These are phyloP conservation scores for Macrolepiota dolichaula DNA, from an alignment of 768 basidiomycete genomes.

Conservation along the genomic window DNA sequence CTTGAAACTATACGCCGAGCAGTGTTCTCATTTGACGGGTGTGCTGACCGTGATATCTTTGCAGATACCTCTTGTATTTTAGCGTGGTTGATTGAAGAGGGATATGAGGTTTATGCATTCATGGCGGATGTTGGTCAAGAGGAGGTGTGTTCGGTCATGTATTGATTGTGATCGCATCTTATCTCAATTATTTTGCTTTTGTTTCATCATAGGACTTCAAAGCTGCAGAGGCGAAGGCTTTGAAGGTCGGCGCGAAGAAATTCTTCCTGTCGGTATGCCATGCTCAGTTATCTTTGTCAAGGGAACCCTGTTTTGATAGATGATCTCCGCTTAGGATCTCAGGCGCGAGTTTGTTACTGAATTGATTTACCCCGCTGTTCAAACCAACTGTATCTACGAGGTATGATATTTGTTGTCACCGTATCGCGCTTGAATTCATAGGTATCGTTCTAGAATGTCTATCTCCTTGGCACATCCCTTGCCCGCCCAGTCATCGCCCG, in stretches of 20 bases:
- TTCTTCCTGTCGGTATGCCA: constrained; percentile 79
- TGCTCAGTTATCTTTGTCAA: neutral
- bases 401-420: constrained; percentile 32
- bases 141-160: constrained; percentile 46
- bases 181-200: neutral
- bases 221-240: constrained; percentile 86
- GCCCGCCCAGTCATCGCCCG: constrained; percentile 98
- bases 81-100: constrained; percentile 97
- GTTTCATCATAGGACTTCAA: constrained; percentile 71
- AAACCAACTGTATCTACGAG: constrained; percentile 99
- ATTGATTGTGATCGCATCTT: neutral
- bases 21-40: constrained; percentile 6
- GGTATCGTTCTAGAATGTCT: constrained; percentile 68
- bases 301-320: neutral
- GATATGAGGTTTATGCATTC: constrained; percentile 96
- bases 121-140: constrained; percentile 96
- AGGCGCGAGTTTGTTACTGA: constrained; percentile 94
- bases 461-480: constrained; percentile 95
- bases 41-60: constrained; percentile 10
- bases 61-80: constrained; percentile 98
- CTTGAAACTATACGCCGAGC: neutral
- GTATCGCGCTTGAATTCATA: neutral
- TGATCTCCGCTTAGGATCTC: constrained; percentile 59
- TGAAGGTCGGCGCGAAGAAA: constrained; percentile 90
- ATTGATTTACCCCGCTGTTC: constrained; percentile 96